phyloP scores from a whole-genome alignment of 805 yeast species.

The Candida orba region DNA sequence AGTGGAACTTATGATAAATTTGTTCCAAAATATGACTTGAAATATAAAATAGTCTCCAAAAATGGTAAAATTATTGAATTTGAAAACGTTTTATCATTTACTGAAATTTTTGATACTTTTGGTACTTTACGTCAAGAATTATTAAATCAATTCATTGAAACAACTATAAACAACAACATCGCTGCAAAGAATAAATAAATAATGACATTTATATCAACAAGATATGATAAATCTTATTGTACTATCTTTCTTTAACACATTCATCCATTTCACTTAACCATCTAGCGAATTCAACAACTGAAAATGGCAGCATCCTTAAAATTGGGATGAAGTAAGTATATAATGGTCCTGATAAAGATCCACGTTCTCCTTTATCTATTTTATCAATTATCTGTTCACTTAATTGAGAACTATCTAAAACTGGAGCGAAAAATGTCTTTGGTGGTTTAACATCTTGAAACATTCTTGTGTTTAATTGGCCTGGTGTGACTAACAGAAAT shows the following conservation, averaged over 20 bases:
- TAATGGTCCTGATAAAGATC: slow-evolving; percentile 63
- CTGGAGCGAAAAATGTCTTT: slow-evolving; percentile 68
- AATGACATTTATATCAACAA: no score
- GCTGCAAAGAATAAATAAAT: neutral
- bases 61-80: slow-evolving; percentile 12
- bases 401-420: slow-evolving; percentile 50
- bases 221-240: no score
- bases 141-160: slow-evolving; percentile 32
- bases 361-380: slow-evolving; percentile 55
- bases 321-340: slow-evolving; percentile 69
- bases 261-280: slow-evolving; percentile 62
- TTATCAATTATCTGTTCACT: slow-evolving; percentile 50
- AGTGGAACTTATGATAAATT: slow-evolving; percentile 30
- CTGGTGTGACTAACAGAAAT: slow-evolving; percentile 73
- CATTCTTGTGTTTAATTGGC: slow-evolving; percentile 73
- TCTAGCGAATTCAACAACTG: slow-evolving; percentile 35
- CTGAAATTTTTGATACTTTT: slow-evolving; percentile 30
- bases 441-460: slow-evolving; percentile 76
- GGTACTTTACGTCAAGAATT: slow-evolving; percentile 37
- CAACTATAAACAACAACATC: slow-evolving; percentile 18
- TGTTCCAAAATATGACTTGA: slow-evolving; percentile 39
- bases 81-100: slow-evolving; percentile 22
- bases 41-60: slow-evolving; percentile 22
- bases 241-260: slow-evolving; percentile 13
- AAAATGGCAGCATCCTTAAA: slow-evolving; percentile 63